Percentiles rank a stretch among this genome's conserved stretches.
phyloP scores from a whole-genome alignment of 1,284 basidiomycete species.

The Sporisorium scitamineum region DNA sequence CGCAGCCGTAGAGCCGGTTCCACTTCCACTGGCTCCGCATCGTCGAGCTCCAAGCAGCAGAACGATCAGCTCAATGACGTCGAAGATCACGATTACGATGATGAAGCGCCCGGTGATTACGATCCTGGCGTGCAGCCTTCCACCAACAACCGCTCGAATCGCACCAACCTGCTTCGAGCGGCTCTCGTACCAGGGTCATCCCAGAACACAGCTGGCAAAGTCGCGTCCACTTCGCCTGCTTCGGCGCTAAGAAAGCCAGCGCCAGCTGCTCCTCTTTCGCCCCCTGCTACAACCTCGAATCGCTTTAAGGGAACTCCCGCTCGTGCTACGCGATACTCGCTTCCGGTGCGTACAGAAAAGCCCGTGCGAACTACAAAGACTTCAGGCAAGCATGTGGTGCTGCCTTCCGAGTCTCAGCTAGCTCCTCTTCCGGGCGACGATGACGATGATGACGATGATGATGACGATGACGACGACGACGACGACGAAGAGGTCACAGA shows the following conservation, averaged over 20 bases:
- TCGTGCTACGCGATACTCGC: conserved; percentile 63
- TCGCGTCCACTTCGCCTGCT: conserved; percentile 9
- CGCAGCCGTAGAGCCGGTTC: conserved; percentile 52
- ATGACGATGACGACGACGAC: conserved; percentile 63
- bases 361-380: conserved; percentile 87
- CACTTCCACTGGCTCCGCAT: conserved; percentile 29
- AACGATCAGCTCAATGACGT: conserved; percentile 16
- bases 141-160: conserved; percentile 23
- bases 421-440: conserved; percentile 75
- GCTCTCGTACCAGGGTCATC: conserved; percentile 28
- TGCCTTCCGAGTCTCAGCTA: conserved; percentile 91
- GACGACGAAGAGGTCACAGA: conserved; percentile 69
- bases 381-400: conserved; percentile 87
- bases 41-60: conserved; percentile 22
- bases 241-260: conserved; percentile 11
- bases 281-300: conserved; percentile 33
- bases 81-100: conserved; percentile 62
- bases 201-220: conserved; percentile 11
- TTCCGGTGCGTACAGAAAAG: conserved; percentile 67
- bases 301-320: conserved; percentile 66
- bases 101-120: conserved; percentile 58
- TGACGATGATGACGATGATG: conserved; percentile 71
- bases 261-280: conserved; percentile 37
- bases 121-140: conserved; percentile 45
- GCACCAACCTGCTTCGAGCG: conserved; percentile 26